These are phyloP conservation scores for Penicillium sp. DNA, from an alignment of 2,329 filamentous ascomycete species.

Conservation along the genomic window DNA sequence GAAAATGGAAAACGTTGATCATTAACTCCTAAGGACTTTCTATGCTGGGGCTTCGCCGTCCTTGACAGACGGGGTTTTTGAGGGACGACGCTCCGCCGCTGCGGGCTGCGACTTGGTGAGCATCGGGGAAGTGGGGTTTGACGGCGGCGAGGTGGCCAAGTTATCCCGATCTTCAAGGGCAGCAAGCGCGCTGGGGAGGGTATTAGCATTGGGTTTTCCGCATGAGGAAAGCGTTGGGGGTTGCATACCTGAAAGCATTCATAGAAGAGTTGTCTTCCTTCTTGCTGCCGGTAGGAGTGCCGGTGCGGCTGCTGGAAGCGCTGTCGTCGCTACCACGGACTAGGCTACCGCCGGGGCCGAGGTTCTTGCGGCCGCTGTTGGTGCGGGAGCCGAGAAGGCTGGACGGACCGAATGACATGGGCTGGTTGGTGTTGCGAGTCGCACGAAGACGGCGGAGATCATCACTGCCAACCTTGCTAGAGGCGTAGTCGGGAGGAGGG, in stretches of 20 bases:
- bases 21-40: conserved; percentile 30
- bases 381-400: conserved; percentile 83
- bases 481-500: conserved; percentile 59
- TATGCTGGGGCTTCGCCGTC: conserved; percentile 35
- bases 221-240: background rate
- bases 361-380: conserved; percentile 67
- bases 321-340: conserved; percentile 74
- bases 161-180: conserved; percentile 40
- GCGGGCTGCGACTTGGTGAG: conserved; percentile 41
- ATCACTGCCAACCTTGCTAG: conserved; percentile 80
- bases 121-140: conserved; percentile 41
- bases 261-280: conserved; percentile 60
- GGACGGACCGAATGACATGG: conserved; percentile 64
- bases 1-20: conserved; percentile 32
- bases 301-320: conserved; percentile 75
- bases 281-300: conserved; percentile 66
- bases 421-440: conserved; percentile 55
- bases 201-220: conserved; percentile 8
- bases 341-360: conserved; percentile 65
- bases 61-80: conserved; percentile 37
- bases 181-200: conserved; percentile 38
- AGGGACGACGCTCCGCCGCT: conserved; percentile 36
- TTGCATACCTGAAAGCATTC: conserved; percentile 85
- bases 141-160: conserved; percentile 43
- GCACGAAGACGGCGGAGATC: conserved; percentile 71